phyloP scores from a whole-genome alignment of 225 moss, liverwort and hornwort species.

The Neckera pumila region DNA sequence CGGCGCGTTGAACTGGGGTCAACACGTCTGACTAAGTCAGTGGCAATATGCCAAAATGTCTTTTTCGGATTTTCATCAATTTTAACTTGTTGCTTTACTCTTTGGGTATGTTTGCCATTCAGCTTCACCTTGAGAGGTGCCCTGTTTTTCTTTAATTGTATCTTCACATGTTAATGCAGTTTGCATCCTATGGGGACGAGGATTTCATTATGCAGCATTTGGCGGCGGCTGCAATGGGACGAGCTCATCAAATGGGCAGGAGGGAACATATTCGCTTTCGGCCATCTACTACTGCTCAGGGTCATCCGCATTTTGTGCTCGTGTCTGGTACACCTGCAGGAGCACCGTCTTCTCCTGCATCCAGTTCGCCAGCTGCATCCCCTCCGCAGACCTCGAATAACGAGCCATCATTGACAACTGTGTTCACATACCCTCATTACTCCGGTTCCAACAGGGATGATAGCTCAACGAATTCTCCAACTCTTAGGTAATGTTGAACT shows the following conservation, averaged over 20 bases:
- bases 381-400: constrained; percentile 23
- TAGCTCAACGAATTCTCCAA: constrained; percentile 13
- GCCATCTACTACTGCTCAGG: constrained; percentile 28
- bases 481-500: constrained; percentile 13
- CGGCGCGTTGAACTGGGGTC: neutral
- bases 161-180: constrained; percentile 32
- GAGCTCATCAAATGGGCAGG: constrained; percentile 41
- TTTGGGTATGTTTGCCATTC: neutral
- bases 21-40: neutral
- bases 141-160: constrained; percentile 17
- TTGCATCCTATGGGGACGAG: constrained; percentile 54
- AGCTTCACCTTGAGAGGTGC: neutral
- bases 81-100: neutral
- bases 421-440: constrained; percentile 36
- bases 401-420: constrained; percentile 24
- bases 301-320: constrained; percentile 36
- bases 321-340: constrained; percentile 37
- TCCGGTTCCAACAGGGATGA: constrained; percentile 21
- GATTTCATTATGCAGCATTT: constrained; percentile 63
- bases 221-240: constrained; percentile 51
- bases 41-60: neutral
- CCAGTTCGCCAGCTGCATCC: constrained; percentile 33
- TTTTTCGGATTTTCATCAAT: neutral
- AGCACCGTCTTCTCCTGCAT: constrained; percentile 31
- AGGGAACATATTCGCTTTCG: constrained; percentile 47